Conservation (phyloP, 768 basidiomycete genomes). For the Strobilomyces dryophilus region DNA sequence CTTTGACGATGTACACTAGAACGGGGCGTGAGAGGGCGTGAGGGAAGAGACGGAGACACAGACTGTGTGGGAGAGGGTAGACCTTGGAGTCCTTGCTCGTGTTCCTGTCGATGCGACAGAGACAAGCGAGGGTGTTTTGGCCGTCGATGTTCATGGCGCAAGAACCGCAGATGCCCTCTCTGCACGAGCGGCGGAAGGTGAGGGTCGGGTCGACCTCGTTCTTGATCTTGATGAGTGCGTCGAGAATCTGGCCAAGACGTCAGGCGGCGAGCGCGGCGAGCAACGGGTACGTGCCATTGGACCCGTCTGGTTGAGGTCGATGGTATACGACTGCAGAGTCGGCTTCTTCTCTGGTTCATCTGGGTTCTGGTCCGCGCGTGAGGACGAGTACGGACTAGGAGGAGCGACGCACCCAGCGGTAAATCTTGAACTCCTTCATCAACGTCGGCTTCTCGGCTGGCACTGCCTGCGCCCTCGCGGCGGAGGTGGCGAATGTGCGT, state of each 20-base stretch:
- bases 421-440: conserved; percentile 96
- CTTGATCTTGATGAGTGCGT: conserved; percentile 98
- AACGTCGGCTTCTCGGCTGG: conserved; percentile 64
- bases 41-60: conserved; percentile 27
- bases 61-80: conserved; percentile 97
- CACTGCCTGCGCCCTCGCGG: conserved; percentile 33
- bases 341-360: conserved; percentile 93
- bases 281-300: conserved; percentile 68
- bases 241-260: conserved; percentile 53
- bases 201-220: conserved; percentile 96
- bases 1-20: conserved; percentile 97
- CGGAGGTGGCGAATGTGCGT: conserved; percentile 33
- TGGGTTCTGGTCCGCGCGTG: conserved; percentile 59
- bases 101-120: conserved; percentile 89
- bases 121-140: conserved; percentile 95
- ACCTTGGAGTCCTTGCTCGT: conserved; percentile 75
- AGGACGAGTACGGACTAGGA: not conserved
- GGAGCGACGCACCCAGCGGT: conserved; percentile 74
- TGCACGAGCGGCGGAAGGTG: conserved; percentile 90
- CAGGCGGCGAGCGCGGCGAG: conserved; percentile 1
- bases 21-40: not conserved
- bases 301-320: conserved; percentile 92
- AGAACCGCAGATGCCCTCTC: conserved; percentile 96
- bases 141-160: conserved; percentile 99
- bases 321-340: conserved; percentile 80